These are phyloP conservation scores for Chrysoporthe austroafricana DNA, from an alignment of 2,329 filamentous ascomycete genomes.

Conservation along the genomic window DNA sequence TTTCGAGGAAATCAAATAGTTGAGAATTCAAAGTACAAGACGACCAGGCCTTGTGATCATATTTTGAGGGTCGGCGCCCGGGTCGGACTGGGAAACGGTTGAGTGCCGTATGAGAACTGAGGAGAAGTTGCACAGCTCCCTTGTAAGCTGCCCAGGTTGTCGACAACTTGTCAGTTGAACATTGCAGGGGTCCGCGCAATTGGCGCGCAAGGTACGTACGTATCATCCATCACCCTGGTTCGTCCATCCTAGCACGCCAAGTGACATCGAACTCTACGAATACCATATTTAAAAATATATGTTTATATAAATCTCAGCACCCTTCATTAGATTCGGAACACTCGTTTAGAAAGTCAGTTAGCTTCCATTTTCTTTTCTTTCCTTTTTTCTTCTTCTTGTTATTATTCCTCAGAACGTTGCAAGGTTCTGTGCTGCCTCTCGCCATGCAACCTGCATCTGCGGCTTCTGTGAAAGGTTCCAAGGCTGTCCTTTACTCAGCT, in stretches of 20 bases:
- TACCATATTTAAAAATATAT: not conserved
- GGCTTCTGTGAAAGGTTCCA: no score
- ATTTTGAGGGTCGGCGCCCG: not conserved
- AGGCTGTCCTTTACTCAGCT: not conserved
- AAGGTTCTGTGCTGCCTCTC: not conserved
- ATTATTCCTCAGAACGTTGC: not conserved
- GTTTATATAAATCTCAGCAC: no score
- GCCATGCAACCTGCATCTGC: not conserved
- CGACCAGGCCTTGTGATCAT: not conserved
- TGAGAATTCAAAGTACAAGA: not conserved
- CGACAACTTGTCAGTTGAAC: conserved; percentile 14
- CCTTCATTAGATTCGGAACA: no score
- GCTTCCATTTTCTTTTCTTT: no score
- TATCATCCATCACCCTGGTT: not conserved
- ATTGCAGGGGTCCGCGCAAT: conserved; percentile 11
- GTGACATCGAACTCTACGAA: not conserved
- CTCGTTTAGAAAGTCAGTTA: no score
- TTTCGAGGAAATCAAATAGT: not conserved
- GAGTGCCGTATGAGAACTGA: not conserved
- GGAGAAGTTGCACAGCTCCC: not conserved
- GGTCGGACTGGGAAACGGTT: no score
- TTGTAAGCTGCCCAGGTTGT: conserved; percentile 5
- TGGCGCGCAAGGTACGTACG: conserved; percentile 8
- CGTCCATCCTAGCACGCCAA: not conserved
- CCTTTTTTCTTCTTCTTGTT: not conserved